Base-by-base conservation (phyloP, 2,329 filamentous ascomycete species). In the Calonectria pseudoreteaudii region DNA sequence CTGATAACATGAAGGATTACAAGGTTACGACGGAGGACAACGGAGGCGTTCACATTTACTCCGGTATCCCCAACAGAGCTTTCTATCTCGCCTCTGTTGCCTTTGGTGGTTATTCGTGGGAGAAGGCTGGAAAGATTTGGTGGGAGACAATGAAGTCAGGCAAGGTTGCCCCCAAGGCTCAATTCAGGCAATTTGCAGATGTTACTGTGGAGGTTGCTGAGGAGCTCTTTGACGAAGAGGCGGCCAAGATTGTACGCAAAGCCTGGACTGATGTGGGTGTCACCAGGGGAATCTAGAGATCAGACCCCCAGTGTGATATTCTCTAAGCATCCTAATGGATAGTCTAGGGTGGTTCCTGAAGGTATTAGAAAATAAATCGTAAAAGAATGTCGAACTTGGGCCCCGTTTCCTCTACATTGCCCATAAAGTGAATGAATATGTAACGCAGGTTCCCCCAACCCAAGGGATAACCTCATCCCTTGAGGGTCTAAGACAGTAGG, bases 21-120 rank as follows among this genome's bases (percentile, higher is more conserved):
- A 81, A 82, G 58, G 76, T 77, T 0, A 87, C 82, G 3, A 80
- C 72, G 5, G 84, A 87, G 10, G 89, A 90, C 79, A 87, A 88
- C 56, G 88, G 88, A 10, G 90, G 90, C 38, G 89, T 91, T 4
- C 89, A 91, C 80, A 82, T 89, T 64, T 90, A 86, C 81, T 90
- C 88, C 8, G 90, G 90, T 8, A 91, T 91, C 56, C 90, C 89
- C 3, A 91, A 91, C 82, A 86, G 86, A 74, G 90, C 89, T 3
- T 91, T 91, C 75, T 90, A 90, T 76, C 85, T 89, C 13, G 85
- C 82, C 14, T 82, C 88, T 2, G 80, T 84, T 6, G 84, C 82
- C 2, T 86, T 91, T 75, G 89, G 88, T 18, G 89, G 90, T 7
- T 88, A 86, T 78, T 87, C 87, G 5, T 91, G 87, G 87, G 88